Evolutionary conservation across 1,284 basidiomycete species (phyloP), one percentile per base, ranked within the genome.

Genomic region (Agaricales sp.): DNA sequence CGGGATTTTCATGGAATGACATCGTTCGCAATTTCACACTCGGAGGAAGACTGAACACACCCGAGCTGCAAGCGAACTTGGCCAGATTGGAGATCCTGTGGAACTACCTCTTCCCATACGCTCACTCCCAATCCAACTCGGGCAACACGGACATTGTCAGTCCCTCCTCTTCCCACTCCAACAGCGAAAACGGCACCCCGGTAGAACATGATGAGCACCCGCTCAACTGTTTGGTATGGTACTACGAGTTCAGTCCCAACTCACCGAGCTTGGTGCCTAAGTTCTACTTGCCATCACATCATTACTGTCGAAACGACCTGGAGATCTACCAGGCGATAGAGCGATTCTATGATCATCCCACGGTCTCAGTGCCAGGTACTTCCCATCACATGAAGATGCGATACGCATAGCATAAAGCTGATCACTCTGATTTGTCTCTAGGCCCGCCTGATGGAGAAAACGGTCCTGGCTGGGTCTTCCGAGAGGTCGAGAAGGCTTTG

Each of bases 281-380:
- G 46, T 52, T 64, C 4, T 64, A 64, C 46, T 48, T 64, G n/a
- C 62, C 62, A 8, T 59, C 18, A 45, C 63, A 61, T 16, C 57
- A 57, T 8, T 63, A 63, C 49, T 61, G 61, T 39, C 46, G 46
- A 8, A 58, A 60, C 49, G 62, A 63, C 38, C 46, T 55, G 1
- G 46, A 44, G 2, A 59, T 63, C n/a, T 53, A 56, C 22, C 39
- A 57, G 16, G 61, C 62, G 6, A 47, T 63, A 18, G 62, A 63
- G 51, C 51, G 57, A 39, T 62, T 61, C 49, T 54, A 59, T 37
- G 43, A 52, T 13, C 49, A 56, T 19, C 53, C 54, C 19, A 52
- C 46, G 21, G 45, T 49, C n/a, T 49, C 50, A 8, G 18, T 41
- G 4, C 19, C 39, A n/a, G 39, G 39, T 41, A 20, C 39, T 4